Evolutionary conservation across 164 flowering plant species (phyloP).

Genomic region (Piper betle): DNA sequence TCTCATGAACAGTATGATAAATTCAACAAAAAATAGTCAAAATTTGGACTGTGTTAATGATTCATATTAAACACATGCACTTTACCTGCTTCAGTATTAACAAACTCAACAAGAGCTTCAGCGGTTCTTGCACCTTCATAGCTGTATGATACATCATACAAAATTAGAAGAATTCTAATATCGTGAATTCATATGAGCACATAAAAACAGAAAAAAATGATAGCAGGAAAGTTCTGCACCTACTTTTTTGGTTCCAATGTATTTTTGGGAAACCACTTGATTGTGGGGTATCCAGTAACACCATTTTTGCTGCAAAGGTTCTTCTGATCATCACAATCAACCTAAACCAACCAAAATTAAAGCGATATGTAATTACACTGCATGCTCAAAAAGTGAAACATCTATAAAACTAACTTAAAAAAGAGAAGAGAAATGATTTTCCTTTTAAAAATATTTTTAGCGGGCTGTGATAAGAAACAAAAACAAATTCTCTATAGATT

Average conservation of each 20-base stretch:
- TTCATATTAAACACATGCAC: background rate
- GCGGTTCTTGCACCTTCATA: slow-evolving; percentile 89
- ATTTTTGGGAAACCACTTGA: slow-evolving; percentile 92
- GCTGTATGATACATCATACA: slow-evolving; percentile 18
- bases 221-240: slow-evolving; percentile 7
- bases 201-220: background rate
- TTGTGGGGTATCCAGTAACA: slow-evolving; percentile 85
- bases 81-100: slow-evolving; percentile 80
- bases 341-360: slow-evolving; percentile 25
- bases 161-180: too few relatives aligned
- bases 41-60: too few relatives aligned
- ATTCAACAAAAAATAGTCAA: too few relatives aligned
- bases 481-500: too few relatives aligned
- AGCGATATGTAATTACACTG: background rate
- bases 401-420: too few relatives aligned
- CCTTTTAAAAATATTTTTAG: background rate
- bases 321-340: slow-evolving; percentile 50
- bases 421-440: background rate
- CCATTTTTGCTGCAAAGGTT: slow-evolving; percentile 34
- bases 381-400: background rate
- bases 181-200: too few relatives aligned
- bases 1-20: background rate
- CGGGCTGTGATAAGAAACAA: too few relatives aligned
- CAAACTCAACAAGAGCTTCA: slow-evolving; percentile 79
- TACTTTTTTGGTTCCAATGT: slow-evolving; percentile 93